These are phyloP conservation scores for Drechslera avenae DNA, from an alignment of 2,329 filamentous ascomycete genomes.

Conservation along the genomic window DNA sequence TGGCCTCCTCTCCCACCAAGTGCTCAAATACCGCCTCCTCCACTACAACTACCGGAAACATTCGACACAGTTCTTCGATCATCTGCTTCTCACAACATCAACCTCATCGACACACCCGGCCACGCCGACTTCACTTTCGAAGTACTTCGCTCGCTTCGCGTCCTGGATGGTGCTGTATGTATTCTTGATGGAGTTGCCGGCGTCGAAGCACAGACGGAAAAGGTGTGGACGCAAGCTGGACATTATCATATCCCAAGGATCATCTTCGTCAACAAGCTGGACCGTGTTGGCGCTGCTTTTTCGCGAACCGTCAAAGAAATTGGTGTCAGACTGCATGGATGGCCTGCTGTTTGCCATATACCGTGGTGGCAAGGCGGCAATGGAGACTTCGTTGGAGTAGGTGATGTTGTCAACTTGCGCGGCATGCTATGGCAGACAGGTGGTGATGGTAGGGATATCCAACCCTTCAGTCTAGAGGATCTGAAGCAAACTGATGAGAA, in stretches of 20 bases:
- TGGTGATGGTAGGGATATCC: constrained; percentile 67
- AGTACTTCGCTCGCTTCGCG: constrained; percentile 84
- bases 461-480: constrained; percentile 62
- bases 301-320: constrained; percentile 85
- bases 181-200: constrained; percentile 91
- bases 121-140: constrained; percentile 98
- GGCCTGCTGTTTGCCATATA: constrained; percentile 91
- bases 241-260: constrained; percentile 83
- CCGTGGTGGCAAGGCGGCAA: constrained; percentile 84
- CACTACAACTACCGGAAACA: constrained; percentile 38
- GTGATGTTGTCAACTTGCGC: constrained; percentile 77
- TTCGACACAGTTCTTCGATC: constrained; percentile 53
- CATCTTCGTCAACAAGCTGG: constrained; percentile 83
- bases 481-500: constrained; percentile 55
- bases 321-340: constrained; percentile 75
- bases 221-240: constrained; percentile 91
- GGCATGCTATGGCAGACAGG: constrained; percentile 75
- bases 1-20: constrained; percentile 72
- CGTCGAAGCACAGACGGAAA: constrained; percentile 95
- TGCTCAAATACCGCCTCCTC: constrained; percentile 20
- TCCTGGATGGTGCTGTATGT: constrained; percentile 89
- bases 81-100: constrained; percentile 58
- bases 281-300: constrained; percentile 82
- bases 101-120: constrained; percentile 85
- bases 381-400: constrained; percentile 79